Conservation (phyloP, 192 early-diverging fungal species). For the Piromyces finnis region DNA sequence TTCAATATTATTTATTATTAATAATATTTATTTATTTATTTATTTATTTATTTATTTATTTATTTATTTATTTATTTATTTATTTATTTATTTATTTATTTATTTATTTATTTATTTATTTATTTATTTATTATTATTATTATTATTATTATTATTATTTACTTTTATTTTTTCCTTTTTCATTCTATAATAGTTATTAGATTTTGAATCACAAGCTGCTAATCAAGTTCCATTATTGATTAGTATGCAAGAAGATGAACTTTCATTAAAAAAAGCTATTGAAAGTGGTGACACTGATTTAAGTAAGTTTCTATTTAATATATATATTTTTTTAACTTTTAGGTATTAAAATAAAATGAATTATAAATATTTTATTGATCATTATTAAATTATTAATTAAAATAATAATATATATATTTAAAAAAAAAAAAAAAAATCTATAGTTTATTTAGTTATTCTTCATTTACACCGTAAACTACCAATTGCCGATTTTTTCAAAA, state of each 20-base stretch:
- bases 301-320: too few species aligned
- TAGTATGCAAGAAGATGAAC: slow-evolving; percentile 77
- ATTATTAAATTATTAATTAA: too few species aligned
- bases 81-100: too few species aligned
- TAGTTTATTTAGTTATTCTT: slow-evolving; percentile 78
- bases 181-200: slow-evolving; percentile 69
- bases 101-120: too few species aligned
- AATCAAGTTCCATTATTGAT: slow-evolving; percentile 89
- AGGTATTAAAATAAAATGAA: background rate
- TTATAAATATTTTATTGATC: too few species aligned
- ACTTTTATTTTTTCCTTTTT: too few species aligned
- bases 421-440: background rate
- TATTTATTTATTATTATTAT: background rate
- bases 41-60: too few species aligned
- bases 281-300: slow-evolving; percentile 92
- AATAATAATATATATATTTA: background rate
- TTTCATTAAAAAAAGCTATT: slow-evolving; percentile 76
- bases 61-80: too few species aligned
- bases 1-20: slow-evolving; percentile 1
- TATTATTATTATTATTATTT: too few species aligned
- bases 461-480: slow-evolving; percentile 71
- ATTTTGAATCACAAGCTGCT: slow-evolving; percentile 84
- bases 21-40: slow-evolving; percentile 1
- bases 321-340: slow-evolving; percentile 5
- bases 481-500: slow-evolving; percentile 77